phyloP scores from a whole-genome alignment of 345 rosid genomes.

The Pelargonium nanum region DNA sequence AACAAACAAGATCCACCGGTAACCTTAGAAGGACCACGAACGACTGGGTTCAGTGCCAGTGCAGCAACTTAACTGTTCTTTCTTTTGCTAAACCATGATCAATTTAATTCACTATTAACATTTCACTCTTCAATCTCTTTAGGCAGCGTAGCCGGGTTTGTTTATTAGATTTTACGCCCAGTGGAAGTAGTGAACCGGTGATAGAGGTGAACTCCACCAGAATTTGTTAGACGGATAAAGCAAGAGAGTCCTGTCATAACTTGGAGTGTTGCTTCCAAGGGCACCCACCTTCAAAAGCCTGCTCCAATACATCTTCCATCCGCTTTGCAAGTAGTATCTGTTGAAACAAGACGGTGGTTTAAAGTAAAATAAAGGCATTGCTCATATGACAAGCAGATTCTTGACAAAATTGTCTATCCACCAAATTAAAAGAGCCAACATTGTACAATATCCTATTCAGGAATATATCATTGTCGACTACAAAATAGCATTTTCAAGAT shows the following conservation, averaged over 20 bases:
- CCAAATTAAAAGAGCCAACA: too few relatives aligned
- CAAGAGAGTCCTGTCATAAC: constrained; percentile 38
- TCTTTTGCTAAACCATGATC: neutral
- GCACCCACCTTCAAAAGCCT: constrained; percentile 93
- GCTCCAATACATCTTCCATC: constrained; percentile 91
- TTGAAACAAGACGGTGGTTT: neutral
- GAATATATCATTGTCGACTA: too few relatives aligned
- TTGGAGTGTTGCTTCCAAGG: constrained; percentile 78
- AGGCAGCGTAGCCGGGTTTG: neutral
- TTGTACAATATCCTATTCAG: neutral
- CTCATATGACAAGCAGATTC: neutral
- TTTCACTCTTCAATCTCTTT: constrained; percentile 5
- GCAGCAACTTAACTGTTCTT: neutral
- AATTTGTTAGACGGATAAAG: neutral
- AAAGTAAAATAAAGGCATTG: neutral
- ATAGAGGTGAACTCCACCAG: neutral
- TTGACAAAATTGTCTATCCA: neutral
- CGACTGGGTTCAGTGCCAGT: neutral
- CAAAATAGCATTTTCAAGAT: neutral
- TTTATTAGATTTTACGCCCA: neutral
- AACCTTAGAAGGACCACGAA: neutral
- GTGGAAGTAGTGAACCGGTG: constrained; percentile 1
- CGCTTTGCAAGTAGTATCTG: constrained; percentile 83
- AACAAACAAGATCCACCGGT: neutral
- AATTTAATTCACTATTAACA: neutral